These are phyloP conservation scores for Cochlearia excelsa DNA, from an alignment of 345 rosid genomes.

Conservation along the genomic window DNA sequence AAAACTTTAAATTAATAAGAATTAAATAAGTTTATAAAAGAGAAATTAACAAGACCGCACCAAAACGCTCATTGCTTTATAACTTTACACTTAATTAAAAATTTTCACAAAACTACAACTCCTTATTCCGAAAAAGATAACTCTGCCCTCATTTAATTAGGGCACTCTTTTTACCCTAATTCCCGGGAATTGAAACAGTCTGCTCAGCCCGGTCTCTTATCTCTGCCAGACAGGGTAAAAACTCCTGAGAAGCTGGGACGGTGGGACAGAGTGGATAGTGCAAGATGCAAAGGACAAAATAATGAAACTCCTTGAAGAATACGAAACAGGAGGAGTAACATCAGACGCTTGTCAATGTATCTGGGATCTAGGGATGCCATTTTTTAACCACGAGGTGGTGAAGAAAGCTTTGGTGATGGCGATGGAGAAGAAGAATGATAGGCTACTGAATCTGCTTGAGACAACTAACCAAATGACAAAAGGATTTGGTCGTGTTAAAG, in stretches of 20 bases:
- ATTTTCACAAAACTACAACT: too few relatives aligned
- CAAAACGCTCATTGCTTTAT: too few relatives aligned
- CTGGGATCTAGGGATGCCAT: conserved; percentile 94
- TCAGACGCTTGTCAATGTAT: conserved; percentile 97
- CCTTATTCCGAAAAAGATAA: too few relatives aligned
- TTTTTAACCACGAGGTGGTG: conserved; percentile 97
- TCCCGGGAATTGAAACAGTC: conserved; percentile 84
- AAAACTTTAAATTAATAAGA: too few relatives aligned
- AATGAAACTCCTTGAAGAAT: conserved; percentile 88
- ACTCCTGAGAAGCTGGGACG: conserved; percentile 97
- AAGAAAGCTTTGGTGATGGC: conserved; percentile 99
- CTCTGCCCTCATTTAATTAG: too few relatives aligned
- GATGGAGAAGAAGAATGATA: conserved; percentile 97
- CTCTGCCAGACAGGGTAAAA: conserved; percentile 96
- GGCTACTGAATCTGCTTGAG: conserved; percentile 75
- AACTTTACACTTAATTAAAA: too few relatives aligned
- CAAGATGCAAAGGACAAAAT: conserved; percentile 99
- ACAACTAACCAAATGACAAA: conserved; percentile 90
- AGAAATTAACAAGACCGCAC: too few relatives aligned
- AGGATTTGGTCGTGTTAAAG: conserved; percentile 83
- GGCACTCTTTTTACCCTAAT: too few relatives aligned
- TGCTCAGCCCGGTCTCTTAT: conserved; percentile 72
- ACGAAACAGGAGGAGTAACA: conserved; percentile 81
- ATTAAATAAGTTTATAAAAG: too few relatives aligned
- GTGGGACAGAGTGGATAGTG: conserved; percentile 97